These are phyloP conservation scores for Pythium brassicae DNA, from an alignment of 352 stramenopile genomes.

Conservation along the genomic window DNA sequence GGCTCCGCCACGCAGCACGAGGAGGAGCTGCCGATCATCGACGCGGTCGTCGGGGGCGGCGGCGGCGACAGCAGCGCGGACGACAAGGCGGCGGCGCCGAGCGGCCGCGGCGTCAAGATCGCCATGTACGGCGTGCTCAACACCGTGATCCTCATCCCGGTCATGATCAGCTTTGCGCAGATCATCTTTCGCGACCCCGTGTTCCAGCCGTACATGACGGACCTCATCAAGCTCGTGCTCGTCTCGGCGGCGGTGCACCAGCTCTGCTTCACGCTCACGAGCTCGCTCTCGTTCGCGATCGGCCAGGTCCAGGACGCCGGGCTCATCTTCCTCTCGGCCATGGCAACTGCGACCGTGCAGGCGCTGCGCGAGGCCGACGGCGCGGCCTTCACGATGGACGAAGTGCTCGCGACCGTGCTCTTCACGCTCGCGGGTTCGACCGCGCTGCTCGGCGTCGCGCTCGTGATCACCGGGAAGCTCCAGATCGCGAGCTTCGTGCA, in stretches of 20 bases:
- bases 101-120: constrained; percentile 45
- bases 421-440: constrained; percentile 92
- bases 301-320: constrained; percentile 98
- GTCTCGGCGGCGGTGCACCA: constrained; percentile 78
- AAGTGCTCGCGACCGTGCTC: constrained; percentile 91
- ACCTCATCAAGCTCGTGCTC: constrained; percentile 94
- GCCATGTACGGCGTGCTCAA: constrained; percentile 90
- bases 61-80: not conserved
- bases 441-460: constrained; percentile 85
- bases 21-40: constrained; percentile 6
- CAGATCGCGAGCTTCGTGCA: constrained; percentile 95
- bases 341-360: constrained; percentile 89
- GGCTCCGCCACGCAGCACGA: constrained; percentile 6
- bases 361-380: constrained; percentile 59
- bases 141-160: constrained; percentile 91
- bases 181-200: constrained; percentile 95
- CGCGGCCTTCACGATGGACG: constrained; percentile 63
- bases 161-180: constrained; percentile 91
- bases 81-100: constrained; percentile 6
- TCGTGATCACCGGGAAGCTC: constrained; percentile 95
- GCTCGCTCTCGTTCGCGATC: constrained; percentile 95
- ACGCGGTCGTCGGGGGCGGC: not conserved
- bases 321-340: constrained; percentile 98
- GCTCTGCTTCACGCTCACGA: constrained; percentile 85
- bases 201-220: constrained; percentile 89